These are phyloP conservation scores for Boletus eberwhitei DNA, from an alignment of 768 basidiomycete species.

Conservation along the genomic window DNA sequence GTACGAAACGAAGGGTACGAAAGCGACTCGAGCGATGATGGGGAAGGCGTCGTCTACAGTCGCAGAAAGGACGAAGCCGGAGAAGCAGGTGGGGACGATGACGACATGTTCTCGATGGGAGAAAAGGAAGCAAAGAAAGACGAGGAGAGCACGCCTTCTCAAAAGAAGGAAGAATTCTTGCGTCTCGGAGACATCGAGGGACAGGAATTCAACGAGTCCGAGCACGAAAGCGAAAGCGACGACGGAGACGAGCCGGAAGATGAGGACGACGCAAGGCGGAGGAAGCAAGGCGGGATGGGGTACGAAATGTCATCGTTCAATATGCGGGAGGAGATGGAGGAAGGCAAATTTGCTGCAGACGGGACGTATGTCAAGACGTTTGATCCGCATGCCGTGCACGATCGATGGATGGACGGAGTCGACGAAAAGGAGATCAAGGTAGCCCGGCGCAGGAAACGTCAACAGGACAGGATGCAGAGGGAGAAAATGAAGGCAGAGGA, in stretches of 20 bases:
- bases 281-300: slow-evolving; percentile 86
- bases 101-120: slow-evolving; percentile 76
- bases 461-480: slow-evolving; percentile 68
- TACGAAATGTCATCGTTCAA: slow-evolving; percentile 94
- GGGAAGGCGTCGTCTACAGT: slow-evolving; percentile 88
- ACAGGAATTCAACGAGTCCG: slow-evolving; percentile 68
- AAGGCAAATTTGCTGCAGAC: slow-evolving; percentile 95
- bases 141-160: slow-evolving; percentile 42
- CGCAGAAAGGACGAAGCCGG: slow-evolving; percentile 55
- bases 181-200: slow-evolving; percentile 95
- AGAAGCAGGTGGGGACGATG: slow-evolving; percentile 61
- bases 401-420: slow-evolving; percentile 92
- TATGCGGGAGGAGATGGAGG: slow-evolving; percentile 98
- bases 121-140: slow-evolving; percentile 54
- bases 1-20: slow-evolving; percentile 89
- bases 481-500: slow-evolving; percentile 72
- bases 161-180: slow-evolving; percentile 69
- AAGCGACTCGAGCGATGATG: slow-evolving; percentile 92
- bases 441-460: slow-evolving; percentile 72
- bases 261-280: slow-evolving; percentile 74
- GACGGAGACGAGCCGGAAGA: slow-evolving; percentile 50
- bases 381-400: slow-evolving; percentile 90
- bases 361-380: slow-evolving; percentile 82
- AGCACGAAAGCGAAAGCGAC: slow-evolving; percentile 37
- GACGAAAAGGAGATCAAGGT: slow-evolving; percentile 83